Base-by-base conservation (phyloP, 257 asterid species). In the Parsonsia alboflavescens region DNA sequence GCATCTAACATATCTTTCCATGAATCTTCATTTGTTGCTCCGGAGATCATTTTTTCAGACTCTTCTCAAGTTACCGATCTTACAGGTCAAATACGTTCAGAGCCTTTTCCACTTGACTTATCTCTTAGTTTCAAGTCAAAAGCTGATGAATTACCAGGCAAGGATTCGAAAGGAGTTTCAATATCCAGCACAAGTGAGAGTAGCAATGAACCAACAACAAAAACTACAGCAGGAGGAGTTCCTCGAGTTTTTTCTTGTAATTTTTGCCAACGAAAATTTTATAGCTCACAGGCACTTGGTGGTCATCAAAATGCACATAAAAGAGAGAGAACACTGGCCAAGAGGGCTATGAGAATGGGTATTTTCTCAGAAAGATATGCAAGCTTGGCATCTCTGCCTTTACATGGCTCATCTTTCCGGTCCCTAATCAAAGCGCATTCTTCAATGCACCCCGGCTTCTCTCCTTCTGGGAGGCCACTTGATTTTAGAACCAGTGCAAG, bases 401-500 rank as follows among this genome's bases (percentile, higher is more conserved):
- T 83, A 50, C 87, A 84, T 24, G 90, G 93, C 69, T 86, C 92
- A 39, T 68, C 87, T 16, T 75, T 86, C 76, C 81, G 82, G 80
- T 85, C 88, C 53, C 44, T 89, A 44, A 86, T 87, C 75, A 87
- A 85, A 75, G 82, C 90, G 2, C 94, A 89, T 77, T 82, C 91
- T 70, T 86, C 94, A 8, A 67, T 54, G 72, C 94, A 83, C 74
- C 82, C 78, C 11, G 72, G 73, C 1, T 72, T 75, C 33, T 70
- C 71, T 49, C 77, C 85, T 33, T 73, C 80, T 6, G 54, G 70
- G 7, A 73, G 74, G 72, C 80, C 86, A 13, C 44, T 64, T 19
- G 86, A 83, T 74, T 72, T 74, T 10, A 76, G 77, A 78, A 59
- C 56, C 13, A 72, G 70, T 26, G 58, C 84, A 11, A 82, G 83